Base-by-base conservation (phyloP, 306 rosid species). In the Chamaecrista fasciculata region DNA sequence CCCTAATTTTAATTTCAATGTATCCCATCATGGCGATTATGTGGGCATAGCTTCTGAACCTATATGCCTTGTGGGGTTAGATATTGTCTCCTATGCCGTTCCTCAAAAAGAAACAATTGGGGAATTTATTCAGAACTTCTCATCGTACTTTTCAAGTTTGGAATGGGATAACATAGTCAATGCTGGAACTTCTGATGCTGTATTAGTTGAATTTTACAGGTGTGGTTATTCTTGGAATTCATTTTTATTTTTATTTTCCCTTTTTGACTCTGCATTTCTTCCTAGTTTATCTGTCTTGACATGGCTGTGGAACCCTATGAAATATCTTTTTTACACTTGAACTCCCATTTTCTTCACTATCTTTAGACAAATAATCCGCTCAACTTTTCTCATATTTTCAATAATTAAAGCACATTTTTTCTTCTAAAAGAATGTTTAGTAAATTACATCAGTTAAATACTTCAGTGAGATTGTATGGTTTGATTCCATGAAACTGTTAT, bases 31-130 rank as follows among this genome's bases (percentile, higher is more conserved):
- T 58, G 98, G 96, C 36, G 97, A 90, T 78, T 88, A 76, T 76
- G 98, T 93, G 48, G 96, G 89, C 15, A 88, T 93, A 76, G 98
- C 94, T 71, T 90, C 97, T 26, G 98, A 88, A 75, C 96, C 98
- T 20, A 37, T 93, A 49, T 90, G 91, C 72, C 85, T 90, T 67
- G 98, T 86, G 66, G 98, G 97, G 53, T 50, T 93, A 75, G 98
- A 93, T 73, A 70, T 93, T 58, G 96, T 93, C 63, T 86, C 89
- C 21, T 73, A 48, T 71, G 81, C 34, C 67, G 60, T 77, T 57
- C 96, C 98, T 28, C 77, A 51, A 44, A 83, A 82, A 43, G 98
- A 78, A 80, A 81, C 90, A 5, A 70, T 78, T 56, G 1, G 42
- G 16, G 81, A 82, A 33, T 90, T 81, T 75, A 73, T 90, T 66